These are phyloP conservation scores for Fusarium avenaceum DNA, from an alignment of 2,329 filamentous ascomycete genomes.

Conservation along the genomic window DNA sequence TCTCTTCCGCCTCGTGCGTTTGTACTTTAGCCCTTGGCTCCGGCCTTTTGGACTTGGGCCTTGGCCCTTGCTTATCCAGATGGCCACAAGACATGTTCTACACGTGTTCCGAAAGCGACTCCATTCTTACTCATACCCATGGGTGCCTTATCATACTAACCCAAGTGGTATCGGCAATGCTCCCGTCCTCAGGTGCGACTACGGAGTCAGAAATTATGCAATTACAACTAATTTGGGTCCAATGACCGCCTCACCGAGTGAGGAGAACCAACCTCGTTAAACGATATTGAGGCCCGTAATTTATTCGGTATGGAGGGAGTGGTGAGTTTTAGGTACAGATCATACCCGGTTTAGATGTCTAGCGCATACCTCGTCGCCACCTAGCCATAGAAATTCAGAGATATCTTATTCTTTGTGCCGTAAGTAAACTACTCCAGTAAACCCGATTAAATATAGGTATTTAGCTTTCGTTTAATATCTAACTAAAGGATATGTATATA, in stretches of 20 bases:
- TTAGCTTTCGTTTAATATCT: too few species aligned
- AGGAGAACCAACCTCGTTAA: constrained; percentile 18
- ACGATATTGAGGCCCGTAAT: constrained; percentile 24
- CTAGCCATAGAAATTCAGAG: too few species aligned
- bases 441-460: too few species aligned
- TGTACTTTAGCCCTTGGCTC: constrained; percentile 16
- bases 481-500: too few species aligned
- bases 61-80: constrained; percentile 5
- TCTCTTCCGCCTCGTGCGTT: constrained; percentile 19
- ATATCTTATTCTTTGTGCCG: too few species aligned
- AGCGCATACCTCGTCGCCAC: too few species aligned
- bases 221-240: constrained; percentile 38
- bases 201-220: constrained; percentile 24
- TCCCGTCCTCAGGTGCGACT: constrained; percentile 1
- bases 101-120: constrained; percentile 9
- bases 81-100: constrained; percentile 17
- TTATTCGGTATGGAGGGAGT: constrained; percentile 2
- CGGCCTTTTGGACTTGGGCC: neutral
- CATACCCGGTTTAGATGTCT: too few species aligned
- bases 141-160: constrained; percentile 20
- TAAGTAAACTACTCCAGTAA: too few species aligned
- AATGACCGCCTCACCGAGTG: constrained; percentile 42
- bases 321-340: too few species aligned
- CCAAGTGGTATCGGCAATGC: constrained; percentile 21
- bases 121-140: constrained; percentile 18